phyloP scores from a whole-genome alignment of 1,139 yeast species.

The Groenewaldozyma auringiensis region DNA sequence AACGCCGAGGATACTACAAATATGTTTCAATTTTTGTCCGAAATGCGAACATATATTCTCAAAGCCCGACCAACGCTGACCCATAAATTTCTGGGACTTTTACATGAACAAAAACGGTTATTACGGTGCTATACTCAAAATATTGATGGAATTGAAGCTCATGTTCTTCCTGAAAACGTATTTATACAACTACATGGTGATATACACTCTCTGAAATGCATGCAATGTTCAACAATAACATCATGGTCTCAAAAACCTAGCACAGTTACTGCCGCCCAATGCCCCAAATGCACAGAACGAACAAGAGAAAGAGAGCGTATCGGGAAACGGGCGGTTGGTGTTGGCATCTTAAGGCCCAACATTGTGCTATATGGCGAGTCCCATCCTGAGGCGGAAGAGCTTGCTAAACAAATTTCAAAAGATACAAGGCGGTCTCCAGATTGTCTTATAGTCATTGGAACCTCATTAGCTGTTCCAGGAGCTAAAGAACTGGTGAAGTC shows the following conservation, averaged over 20 bases:
- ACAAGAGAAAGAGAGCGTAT: conserved; percentile 45
- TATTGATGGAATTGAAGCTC: conserved; percentile 57
- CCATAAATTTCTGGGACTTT: conserved; percentile 62
- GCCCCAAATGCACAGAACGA: conserved; percentile 49
- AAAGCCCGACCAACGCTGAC: conserved; percentile 75
- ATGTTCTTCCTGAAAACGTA: conserved; percentile 45
- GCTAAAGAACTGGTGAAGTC: conserved; percentile 56
- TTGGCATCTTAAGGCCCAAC: conserved; percentile 65
- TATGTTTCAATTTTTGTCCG: conserved; percentile 77
- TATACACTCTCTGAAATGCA: conserved; percentile 64
- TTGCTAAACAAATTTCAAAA: conserved; percentile 51
- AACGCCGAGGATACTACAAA: conserved; percentile 53
- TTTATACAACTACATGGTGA: conserved; percentile 82
- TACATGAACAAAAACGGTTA: conserved; percentile 60
- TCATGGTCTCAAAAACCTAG: conserved; percentile 61
- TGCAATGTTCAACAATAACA: conserved; percentile 51
- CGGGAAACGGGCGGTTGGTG: conserved; percentile 56
- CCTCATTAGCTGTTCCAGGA: conserved; percentile 68
- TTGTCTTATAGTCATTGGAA: conserved; percentile 62
- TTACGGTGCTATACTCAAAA: conserved; percentile 81
- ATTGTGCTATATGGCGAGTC: conserved; percentile 73
- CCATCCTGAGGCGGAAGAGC: conserved; percentile 62
- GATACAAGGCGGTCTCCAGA: conserved; percentile 56
- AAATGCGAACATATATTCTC: conserved; percentile 53
- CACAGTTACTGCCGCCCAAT: conserved; percentile 45